These are phyloP conservation scores for Talaromyces ruber DNA, from an alignment of 495 filamentous ascomycete genomes.

Conservation along the genomic window DNA sequence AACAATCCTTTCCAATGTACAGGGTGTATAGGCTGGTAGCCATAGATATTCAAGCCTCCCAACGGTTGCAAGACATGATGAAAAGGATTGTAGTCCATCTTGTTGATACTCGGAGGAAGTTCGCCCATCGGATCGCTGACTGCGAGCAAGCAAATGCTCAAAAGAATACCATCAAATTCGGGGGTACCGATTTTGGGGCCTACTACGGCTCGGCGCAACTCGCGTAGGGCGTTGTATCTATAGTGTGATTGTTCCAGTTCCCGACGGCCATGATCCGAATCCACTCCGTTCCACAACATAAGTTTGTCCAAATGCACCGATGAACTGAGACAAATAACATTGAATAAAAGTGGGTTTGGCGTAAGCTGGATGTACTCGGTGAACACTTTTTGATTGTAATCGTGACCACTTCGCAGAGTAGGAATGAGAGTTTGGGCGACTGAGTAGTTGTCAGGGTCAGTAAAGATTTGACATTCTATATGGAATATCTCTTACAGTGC, in stretches of 20 bases:
- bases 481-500: not conserved
- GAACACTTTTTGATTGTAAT: not conserved
- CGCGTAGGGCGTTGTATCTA: conserved; percentile 1
- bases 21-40: conserved; percentile 1
- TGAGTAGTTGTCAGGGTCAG: not conserved
- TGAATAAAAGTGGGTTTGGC: not conserved
- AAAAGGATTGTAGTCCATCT: conserved; percentile 4
- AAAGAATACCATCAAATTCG: not conserved
- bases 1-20: conserved; percentile 4
- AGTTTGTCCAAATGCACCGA: conserved; percentile 1
- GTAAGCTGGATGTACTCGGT: not conserved
- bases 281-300: conserved; percentile 1
- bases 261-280: not conserved
- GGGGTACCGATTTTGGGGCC: not conserved
- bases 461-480: not conserved
- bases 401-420: not conserved
- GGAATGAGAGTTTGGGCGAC: not conserved
- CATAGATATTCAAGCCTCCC: conserved; percentile 2
- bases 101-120: not conserved
- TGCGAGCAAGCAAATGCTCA: not conserved
- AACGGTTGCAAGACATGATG: not conserved
- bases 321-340: not conserved
- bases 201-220: not conserved
- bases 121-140: conserved; percentile 1
- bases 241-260: conserved; percentile 1